Percentiles rank a stretch among this genome's conserved stretches.
Evolutionary conservation across 2,329 filamentous ascomycete genomes (phyloP).

Genomic region (Grosmannia serpens): DNA sequence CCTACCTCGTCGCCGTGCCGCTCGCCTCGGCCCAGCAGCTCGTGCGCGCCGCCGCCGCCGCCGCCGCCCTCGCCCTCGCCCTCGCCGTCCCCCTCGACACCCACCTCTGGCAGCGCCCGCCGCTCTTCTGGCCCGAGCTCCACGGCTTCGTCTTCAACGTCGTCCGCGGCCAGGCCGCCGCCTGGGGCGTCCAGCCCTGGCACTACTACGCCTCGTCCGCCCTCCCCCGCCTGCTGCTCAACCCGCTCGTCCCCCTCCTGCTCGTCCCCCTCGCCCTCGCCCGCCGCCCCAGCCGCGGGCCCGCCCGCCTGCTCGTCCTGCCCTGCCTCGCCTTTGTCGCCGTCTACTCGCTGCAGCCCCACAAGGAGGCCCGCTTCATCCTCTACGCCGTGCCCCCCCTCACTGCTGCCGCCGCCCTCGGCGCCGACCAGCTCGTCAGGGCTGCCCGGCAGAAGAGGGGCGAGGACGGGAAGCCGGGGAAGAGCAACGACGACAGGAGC

Average conservation of each 20-base stretch:
- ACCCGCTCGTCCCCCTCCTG: slow-evolving; percentile 45
- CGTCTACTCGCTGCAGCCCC: slow-evolving; percentile 78
- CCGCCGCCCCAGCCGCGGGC: slow-evolving; percentile 31
- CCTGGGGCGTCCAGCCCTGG: slow-evolving; percentile 82
- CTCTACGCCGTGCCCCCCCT: slow-evolving; percentile 76
- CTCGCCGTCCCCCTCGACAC: slow-evolving; percentile 72
- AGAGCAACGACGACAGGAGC: not conserved
- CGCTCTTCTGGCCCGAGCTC: slow-evolving; percentile 76
- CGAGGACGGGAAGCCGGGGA: not conserved
- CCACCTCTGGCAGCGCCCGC: slow-evolving; percentile 71
- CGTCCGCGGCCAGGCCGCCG: slow-evolving; percentile 65
- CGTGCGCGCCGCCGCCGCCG: slow-evolving; percentile 52
- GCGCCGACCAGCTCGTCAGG: slow-evolving; percentile 56
- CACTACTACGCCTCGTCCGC: slow-evolving; percentile 77
- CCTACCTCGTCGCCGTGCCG: slow-evolving; percentile 47
- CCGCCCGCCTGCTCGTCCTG: slow-evolving; percentile 39
- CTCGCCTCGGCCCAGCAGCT: slow-evolving; percentile 38
- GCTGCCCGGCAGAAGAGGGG: slow-evolving; percentile 29
- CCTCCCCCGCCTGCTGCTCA: slow-evolving; percentile 72
- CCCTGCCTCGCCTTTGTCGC: slow-evolving; percentile 63
- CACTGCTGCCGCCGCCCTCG: slow-evolving; percentile 64
- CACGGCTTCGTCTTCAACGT: slow-evolving; percentile 87
- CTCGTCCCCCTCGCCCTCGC: slow-evolving; percentile 42
- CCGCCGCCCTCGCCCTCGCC: slow-evolving; percentile 53
- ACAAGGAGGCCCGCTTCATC: slow-evolving; percentile 95